Conservation (phyloP, 2,329 filamentous ascomycete genomes). For the Fusarium aywerte region DNA sequence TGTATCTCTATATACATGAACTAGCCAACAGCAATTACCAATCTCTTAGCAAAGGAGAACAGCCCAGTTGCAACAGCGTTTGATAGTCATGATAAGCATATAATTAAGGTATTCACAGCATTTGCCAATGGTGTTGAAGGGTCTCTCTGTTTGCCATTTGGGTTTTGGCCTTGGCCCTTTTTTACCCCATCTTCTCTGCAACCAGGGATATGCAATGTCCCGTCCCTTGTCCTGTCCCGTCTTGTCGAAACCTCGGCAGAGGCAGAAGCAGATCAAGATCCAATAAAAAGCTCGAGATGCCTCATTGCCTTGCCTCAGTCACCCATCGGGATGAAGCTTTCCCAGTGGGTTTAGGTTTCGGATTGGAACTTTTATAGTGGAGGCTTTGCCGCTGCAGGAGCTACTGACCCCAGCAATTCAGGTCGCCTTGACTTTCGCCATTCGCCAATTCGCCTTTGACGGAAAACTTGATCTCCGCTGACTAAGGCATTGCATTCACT, state of each 20-base stretch:
- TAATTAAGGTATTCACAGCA: conserved; percentile 16
- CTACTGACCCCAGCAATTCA: not conserved
- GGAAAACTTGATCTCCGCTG: not conserved
- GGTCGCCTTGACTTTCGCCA: not conserved
- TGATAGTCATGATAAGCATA: conserved; percentile 24
- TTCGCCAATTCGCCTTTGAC: not conserved
- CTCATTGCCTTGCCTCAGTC: not conserved
- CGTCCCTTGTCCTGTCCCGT: not conserved
- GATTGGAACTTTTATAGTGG: not conserved
- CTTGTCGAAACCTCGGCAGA: not conserved
- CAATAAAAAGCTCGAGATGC: not conserved
- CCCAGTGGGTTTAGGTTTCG: not conserved
- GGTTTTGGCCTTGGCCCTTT: not conserved
- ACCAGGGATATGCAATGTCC: not conserved
- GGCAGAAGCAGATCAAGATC: not conserved
- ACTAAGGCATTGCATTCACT: not conserved
- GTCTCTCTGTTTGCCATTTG: not conserved
- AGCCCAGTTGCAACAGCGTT: not conserved
- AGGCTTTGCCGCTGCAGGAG: not conserved
- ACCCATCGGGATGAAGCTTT: not conserved
- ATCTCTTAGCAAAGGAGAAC: not conserved
- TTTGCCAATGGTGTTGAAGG: not conserved
- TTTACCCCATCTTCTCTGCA: conserved; percentile 3
- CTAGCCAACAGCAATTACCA: not conserved
- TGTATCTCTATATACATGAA: not conserved